A percentile compares a stretch with the other conserved stretches of the same genome.
These are phyloP conservation scores for Conringia planisiliqua DNA, from an alignment of 345 rosid genomes.

Conservation along the genomic window DNA sequence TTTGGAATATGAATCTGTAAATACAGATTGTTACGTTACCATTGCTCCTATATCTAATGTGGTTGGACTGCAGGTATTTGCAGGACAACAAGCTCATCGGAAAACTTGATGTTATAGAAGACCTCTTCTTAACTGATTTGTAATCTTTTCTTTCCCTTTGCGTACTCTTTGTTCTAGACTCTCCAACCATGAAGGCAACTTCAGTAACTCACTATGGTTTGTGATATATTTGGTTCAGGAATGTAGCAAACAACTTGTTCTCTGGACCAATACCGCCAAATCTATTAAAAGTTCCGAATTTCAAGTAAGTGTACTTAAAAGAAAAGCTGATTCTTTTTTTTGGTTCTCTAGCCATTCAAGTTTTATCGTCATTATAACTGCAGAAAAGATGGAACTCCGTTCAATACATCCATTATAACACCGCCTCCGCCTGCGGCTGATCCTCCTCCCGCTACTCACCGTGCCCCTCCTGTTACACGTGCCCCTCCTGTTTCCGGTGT, in stretches of 20 bases:
- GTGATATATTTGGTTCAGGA: constrained; percentile 41
- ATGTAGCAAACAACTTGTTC: constrained; percentile 78
- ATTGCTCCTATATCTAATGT: constrained; percentile 17
- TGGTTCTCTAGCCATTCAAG: background rate
- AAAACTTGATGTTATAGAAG: constrained; percentile 66
- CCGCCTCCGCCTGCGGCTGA: constrained; percentile 59
- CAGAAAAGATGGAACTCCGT: constrained; percentile 96
- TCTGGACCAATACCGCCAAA: constrained; percentile 84
- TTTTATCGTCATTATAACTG: constrained; percentile 2
- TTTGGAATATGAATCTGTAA: background rate
- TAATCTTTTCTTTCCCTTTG: constrained; percentile 29
- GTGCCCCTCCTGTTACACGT: constrained; percentile 44
- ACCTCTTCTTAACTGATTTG: constrained; percentile 73
- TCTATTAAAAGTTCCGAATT: constrained; percentile 59
- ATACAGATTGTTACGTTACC: constrained; percentile 8
- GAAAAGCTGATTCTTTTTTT: background rate
- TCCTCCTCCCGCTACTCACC: constrained; percentile 49
- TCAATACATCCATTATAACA: constrained; percentile 67
- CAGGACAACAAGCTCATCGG: constrained; percentile 81
- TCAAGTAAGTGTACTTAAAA: constrained; percentile 47
- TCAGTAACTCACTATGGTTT: constrained; percentile 24
- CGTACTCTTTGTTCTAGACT: constrained; percentile 13
- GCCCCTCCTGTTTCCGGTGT: constrained; percentile 36
- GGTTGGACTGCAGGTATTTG: constrained; percentile 58
- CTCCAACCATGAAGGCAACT: constrained; percentile 4